phyloP scores from a whole-genome alignment of 164 flowering plant genomes.

The Vitis cinerea region DNA sequence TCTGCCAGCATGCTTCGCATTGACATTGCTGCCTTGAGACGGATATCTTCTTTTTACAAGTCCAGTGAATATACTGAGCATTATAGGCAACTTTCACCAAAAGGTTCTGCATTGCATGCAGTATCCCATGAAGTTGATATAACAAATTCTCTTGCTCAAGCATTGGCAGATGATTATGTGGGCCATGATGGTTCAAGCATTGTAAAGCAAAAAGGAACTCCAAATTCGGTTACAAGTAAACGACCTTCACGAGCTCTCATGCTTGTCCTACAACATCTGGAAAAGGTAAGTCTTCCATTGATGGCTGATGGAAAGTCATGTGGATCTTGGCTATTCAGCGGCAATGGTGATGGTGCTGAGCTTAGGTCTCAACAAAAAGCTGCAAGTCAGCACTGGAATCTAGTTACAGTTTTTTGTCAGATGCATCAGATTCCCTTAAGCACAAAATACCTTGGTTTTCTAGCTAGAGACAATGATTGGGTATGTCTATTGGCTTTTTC shows the following conservation, averaged over 20 bases:
- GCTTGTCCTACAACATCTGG: constrained; percentile 84
- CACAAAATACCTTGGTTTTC: constrained; percentile 78
- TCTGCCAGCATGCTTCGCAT: constrained; percentile 77
- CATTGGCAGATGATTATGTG: constrained; percentile 84
- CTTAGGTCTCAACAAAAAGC: constrained; percentile 77
- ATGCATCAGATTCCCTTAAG: constrained; percentile 86
- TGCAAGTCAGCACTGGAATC: constrained; percentile 83
- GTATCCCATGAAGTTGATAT: constrained; percentile 53
- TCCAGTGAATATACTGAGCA: constrained; percentile 39
- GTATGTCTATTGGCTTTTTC: constrained; percentile 35
- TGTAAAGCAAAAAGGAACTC: constrained; percentile 22
- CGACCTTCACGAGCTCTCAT: constrained; percentile 51
- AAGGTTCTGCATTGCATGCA: constrained; percentile 54
- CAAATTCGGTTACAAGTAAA: constrained; percentile 15
- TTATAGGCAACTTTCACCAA: constrained; percentile 42
- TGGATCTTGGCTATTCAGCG: constrained; percentile 85
- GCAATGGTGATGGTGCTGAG: constrained; percentile 76
- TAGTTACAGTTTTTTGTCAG: constrained; percentile 83
- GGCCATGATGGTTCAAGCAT: constrained; percentile 32
- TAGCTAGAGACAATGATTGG: constrained; percentile 98
- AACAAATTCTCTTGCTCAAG: constrained; percentile 75
- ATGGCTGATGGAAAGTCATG: constrained; percentile 59
- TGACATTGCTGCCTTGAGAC: constrained; percentile 76
- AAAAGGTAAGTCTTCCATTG: constrained; percentile 77
- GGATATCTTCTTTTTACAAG: constrained; percentile 75